Evolutionary conservation across 2,329 filamentous ascomycete species (phyloP).

Genomic region (Monilinia fructicola): DNA sequence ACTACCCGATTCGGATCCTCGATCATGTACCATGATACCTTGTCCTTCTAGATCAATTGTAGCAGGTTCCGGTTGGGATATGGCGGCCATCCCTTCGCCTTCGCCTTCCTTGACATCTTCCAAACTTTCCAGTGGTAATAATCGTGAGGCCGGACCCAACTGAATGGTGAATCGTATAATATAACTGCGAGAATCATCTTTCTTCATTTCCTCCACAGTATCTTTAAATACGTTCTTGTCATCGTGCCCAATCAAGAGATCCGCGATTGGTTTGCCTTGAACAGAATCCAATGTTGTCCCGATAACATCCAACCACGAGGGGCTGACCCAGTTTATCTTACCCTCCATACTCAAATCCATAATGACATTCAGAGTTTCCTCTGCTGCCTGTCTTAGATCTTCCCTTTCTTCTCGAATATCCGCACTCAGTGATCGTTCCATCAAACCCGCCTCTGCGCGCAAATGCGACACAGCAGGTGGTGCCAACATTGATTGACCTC

Average conservation of each 20-base stretch:
- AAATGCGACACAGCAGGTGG: slow-evolving; percentile 38
- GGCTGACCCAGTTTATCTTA: slow-evolving; percentile 91
- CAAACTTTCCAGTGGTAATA: slow-evolving; percentile 48
- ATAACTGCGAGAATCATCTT: slow-evolving; percentile 89
- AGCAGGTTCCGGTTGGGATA: slow-evolving; percentile 44
- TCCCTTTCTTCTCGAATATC: slow-evolving; percentile 92
- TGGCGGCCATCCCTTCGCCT: slow-evolving; percentile 38
- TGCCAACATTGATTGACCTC: slow-evolving; percentile 36
- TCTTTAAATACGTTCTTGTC: slow-evolving; percentile 80
- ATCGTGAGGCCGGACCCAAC: slow-evolving; percentile 67
- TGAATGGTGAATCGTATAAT: slow-evolving; percentile 78
- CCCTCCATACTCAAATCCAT: slow-evolving; percentile 90
- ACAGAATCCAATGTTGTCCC: slow-evolving; percentile 74
- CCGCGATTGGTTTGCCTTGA: slow-evolving; percentile 73
- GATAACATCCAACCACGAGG: slow-evolving; percentile 91
- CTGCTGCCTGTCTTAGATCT: slow-evolving; percentile 90
- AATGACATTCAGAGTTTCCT: slow-evolving; percentile 95
- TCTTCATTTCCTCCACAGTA: slow-evolving; percentile 82
- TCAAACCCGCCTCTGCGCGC: slow-evolving; percentile 42
- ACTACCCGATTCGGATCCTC: slow-evolving; percentile 78
- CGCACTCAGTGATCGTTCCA: slow-evolving; percentile 73
- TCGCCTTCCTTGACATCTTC: slow-evolving; percentile 32
- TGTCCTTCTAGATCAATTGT: slow-evolving; percentile 86
- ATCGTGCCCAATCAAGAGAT: slow-evolving; percentile 69
- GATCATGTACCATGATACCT: slow-evolving; percentile 97